Base-by-base conservation (phyloP, 2,329 filamentous ascomycete species). In the Fusarium algeriense region DNA sequence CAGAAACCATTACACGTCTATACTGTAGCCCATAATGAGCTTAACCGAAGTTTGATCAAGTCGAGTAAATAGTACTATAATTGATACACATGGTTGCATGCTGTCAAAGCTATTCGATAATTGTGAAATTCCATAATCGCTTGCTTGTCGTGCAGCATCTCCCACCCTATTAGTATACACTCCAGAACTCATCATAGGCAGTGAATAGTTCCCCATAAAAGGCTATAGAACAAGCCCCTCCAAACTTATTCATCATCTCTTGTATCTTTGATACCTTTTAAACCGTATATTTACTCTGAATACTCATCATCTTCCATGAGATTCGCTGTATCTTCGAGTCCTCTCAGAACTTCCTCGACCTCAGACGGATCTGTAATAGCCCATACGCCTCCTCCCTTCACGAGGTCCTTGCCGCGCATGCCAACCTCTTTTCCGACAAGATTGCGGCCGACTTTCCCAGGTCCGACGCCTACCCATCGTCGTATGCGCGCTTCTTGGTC, bases 401-500 rank as follows among this genome's bases (percentile, higher is more conserved):
- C 89, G 19, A 88, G 84, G 60, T 96, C 93, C 76, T 91, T 89
- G 26, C 90, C 90, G 53, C 90, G 89, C 89, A 96, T 95, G 13
- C 94, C 95, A 6, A 98, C 95, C 82, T 98, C 95, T 81, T 98
- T 98, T 15, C 95, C 94, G 2, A 98, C 95, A 11, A 98, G 85
- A 79, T 98, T 98, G 62, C 95, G 87, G 2, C 95, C 95, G 4
- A 98, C 95, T 80, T 97, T 97, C 8, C 95, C 95, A 0, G 95
- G 95, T 1, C 95, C 95, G 69, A 98, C 93, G 45, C 95, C 95
- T 53, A 98, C 88, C 92, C 95, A 98, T 60, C 95, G 86, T 75
- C 91, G 87, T 20, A 97, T 93, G 69, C 91, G 91, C 77, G 91
- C 88, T 75, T 96, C 90, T 78, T 96, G 91, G 79, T 98, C 93